Conservation (phyloP, 2,329 filamentous ascomycete genomes). For the Ceratocystis variospora region DNA sequence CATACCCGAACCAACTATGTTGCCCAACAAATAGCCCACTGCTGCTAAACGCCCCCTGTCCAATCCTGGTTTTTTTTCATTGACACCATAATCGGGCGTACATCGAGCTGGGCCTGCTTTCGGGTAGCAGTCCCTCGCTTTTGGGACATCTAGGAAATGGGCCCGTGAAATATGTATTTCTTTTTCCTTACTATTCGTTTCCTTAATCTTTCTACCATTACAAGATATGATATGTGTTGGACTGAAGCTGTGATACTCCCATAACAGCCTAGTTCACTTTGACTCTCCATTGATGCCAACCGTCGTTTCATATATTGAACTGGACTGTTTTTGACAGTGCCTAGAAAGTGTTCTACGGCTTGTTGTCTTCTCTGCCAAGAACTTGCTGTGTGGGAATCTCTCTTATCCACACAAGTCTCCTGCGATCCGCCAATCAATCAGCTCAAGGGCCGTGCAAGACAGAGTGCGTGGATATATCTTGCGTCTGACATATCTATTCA, state of each 20-base stretch:
- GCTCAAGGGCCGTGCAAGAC: neutral
- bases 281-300: neutral
- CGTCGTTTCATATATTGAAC: neutral
- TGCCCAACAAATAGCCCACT: neutral
- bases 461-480: neutral
- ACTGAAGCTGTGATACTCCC: neutral
- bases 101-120: neutral
- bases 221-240: neutral
- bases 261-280: neutral
- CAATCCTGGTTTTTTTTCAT: neutral
- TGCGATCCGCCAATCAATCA: neutral
- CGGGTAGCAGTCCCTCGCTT: neutral
- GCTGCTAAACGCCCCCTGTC: neutral
- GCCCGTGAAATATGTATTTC: neutral
- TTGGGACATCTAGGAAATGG: neutral
- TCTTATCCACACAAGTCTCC: neutral
- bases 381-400: neutral
- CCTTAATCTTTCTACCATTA: neutral
- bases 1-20: neutral
- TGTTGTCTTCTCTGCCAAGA: neutral
- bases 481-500: neutral
- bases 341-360: neutral
- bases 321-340: neutral
- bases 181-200: neutral
- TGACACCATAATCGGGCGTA: conserved; percentile 13